Base-by-base conservation (phyloP, 169 alveolate species). In the Cryptosporidium felis region DNA sequence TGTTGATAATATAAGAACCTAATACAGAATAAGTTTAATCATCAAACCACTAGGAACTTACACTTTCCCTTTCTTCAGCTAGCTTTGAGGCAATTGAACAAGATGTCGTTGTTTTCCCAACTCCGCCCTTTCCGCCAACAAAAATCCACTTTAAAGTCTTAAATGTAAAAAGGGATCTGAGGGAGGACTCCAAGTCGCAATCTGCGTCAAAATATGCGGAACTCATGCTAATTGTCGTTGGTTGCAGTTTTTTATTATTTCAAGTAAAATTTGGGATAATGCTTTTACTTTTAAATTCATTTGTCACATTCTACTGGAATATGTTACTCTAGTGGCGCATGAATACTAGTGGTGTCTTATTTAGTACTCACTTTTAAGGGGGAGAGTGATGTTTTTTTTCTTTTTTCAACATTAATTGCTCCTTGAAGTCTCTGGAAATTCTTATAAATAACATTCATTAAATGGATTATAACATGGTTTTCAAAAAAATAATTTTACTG, bases 91-190 rank as follows among this genome's bases (percentile, higher is more conserved):
- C 98, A 42, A 98, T 91, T 26, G 98, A 94, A 44, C 99, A 95
- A 21, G 99, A 95, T n/a, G 98, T 94, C 8, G 99, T 97, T 9
- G 99, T 97, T 91, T 98, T 98, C 2, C 99, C 99, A 12, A 98
- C 99, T 47, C 99, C 99, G 53, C 99, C 99, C 90, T 98, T 98
- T 5, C 99, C 99, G 34, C 99, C 99, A 3, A 98, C 99, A 89
- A 98, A 98, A 40, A 98, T 95, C 99, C 99, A 98, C 89, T 96
- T 95, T 80, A 96, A 85, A 6, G 98, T 60, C 58, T 92, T 92
- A 41, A 74, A 9, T 38, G 56, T 4, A 18, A 74, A 74, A 14
- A 74, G 67, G n/a, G 85, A 53, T 91, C 89, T 16, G 92, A 95
- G 49, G 90, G 81, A 49, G 92, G 90, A 46, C 89, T 74, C 85